phyloP scores from a whole-genome alignment of 208 protist species.

The Leishmania martiniquensis region DNA sequence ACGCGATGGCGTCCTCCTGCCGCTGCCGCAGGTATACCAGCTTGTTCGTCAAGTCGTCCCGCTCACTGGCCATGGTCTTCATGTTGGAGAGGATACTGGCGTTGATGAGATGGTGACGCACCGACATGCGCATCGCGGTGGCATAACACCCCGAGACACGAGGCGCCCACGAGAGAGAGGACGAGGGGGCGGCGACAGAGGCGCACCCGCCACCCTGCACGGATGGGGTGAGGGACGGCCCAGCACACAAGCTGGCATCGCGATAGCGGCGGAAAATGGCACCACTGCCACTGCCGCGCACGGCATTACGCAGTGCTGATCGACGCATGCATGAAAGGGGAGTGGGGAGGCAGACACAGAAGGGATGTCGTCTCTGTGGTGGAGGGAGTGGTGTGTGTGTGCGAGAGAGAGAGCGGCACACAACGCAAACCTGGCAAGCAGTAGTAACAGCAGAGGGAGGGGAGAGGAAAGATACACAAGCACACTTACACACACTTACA shows the following conservation, averaged over 20 bases:
- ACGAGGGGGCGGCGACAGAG: background rate
- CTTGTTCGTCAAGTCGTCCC: slow-evolving; percentile 74
- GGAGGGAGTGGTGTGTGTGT: no score
- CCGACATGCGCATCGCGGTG: background rate
- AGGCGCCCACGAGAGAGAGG: background rate
- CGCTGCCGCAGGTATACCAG: slow-evolving; percentile 68
- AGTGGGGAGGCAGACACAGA: background rate
- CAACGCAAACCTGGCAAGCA: background rate
- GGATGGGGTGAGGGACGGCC: slow-evolving; percentile 1
- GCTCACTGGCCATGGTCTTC: slow-evolving; percentile 64
- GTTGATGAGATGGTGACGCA: slow-evolving; percentile 67
- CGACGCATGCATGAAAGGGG: slow-evolving; percentile 17
- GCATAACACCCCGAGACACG: background rate
- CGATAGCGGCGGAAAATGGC: slow-evolving; percentile 13
- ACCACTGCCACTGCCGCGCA: background rate
- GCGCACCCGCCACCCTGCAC: background rate
- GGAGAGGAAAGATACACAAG: background rate
- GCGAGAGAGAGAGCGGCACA: background rate
- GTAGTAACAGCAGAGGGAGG: background rate
- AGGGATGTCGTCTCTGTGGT: background rate
- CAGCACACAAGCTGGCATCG: background rate
- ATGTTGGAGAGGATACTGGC: slow-evolving; percentile 75
- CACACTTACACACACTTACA: background rate
- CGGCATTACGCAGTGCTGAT: slow-evolving; percentile 4
- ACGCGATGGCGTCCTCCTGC: slow-evolving; percentile 80